Evolutionary conservation across 2,329 filamentous ascomycete genomes (phyloP).

Genomic region (Penicillium sp.): DNA sequence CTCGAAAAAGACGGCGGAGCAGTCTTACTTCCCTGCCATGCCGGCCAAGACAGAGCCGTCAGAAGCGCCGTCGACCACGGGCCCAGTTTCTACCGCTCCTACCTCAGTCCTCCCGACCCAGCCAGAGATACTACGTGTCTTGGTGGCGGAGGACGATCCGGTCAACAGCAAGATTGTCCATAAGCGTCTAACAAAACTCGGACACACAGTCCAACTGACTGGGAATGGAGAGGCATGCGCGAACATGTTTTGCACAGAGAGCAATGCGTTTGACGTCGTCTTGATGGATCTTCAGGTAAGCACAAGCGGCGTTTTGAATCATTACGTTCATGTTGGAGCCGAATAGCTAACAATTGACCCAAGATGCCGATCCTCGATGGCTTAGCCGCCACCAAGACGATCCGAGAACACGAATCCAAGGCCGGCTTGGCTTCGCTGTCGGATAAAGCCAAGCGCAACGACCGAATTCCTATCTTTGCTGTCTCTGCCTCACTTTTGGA

Average conservation of each 20-base stretch:
- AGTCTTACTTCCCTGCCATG: slow-evolving; percentile 20
- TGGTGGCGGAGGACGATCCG: slow-evolving; percentile 86
- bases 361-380: slow-evolving; percentile 93
- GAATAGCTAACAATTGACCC: slow-evolving; percentile 1
- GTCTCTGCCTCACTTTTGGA: slow-evolving; percentile 83
- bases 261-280: slow-evolving; percentile 68
- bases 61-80: slow-evolving; percentile 5
- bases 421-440: slow-evolving; percentile 56
- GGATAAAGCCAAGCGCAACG: slow-evolving; percentile 56
- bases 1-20: slow-evolving; percentile 6
- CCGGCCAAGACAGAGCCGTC: not conserved
- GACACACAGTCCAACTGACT: slow-evolving; percentile 69
- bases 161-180: slow-evolving; percentile 81
- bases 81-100: slow-evolving; percentile 8
- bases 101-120: slow-evolving; percentile 5
- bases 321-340: not conserved
- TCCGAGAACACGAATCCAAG: slow-evolving; percentile 67
- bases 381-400: slow-evolving; percentile 79
- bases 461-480: slow-evolving; percentile 76
- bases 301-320: slow-evolving; percentile 5
- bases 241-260: slow-evolving; percentile 62
- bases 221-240: slow-evolving; percentile 85
- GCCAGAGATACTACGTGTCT: slow-evolving; percentile 44
- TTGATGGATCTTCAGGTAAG: slow-evolving; percentile 92
- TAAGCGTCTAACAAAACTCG: slow-evolving; percentile 74